Evolutionary conservation across 306 rosid genomes (phyloP), one percentile per base, ranked within the genome.

Genomic region (Begonia peltatifolia): DNA sequence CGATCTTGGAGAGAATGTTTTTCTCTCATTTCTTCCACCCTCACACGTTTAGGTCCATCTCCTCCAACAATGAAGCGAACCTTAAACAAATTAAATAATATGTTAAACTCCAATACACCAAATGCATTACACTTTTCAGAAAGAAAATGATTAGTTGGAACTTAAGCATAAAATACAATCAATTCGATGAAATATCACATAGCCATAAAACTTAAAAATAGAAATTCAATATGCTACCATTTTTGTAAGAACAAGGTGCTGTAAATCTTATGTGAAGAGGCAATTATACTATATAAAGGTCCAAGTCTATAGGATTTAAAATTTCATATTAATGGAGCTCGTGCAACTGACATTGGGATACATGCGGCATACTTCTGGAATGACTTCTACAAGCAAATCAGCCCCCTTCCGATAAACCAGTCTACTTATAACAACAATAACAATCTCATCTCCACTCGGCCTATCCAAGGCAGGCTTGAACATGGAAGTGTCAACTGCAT

Each of bases 11-110:
- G 93, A 50, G 84, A 83, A 69, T 82, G 95, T 16, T 76, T 85
- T 71, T 89, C 97, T 72, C 90, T 80, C 95, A 85, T 85, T 72
- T 89, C 95, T 80, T 89, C 97, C 76, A 85, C 73, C 59, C 95
- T 71, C 68, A 89, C 95, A 14, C 94, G 84, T 75, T 89, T 89
- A 41, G 95, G 82, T 60, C 97, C 94, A 74, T 89, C 95, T 54
- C 94, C 95, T 60, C 94, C 90, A 63, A 89, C 57, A 68, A 89
- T 78, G 68, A 89, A 89, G 55, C 84, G 83, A 55, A 89, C 97
- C 95, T 88, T 67, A 68, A 47, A 59, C 7, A 59, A 17, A 48
- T 59, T 36, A 35, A 59, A 20, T 12, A 18, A 13, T 12, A 9
- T 51, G 20, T 42, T 42, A 51, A 17, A 57, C 23, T 44, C 18